Evolutionary conservation across 1,284 basidiomycete species (phyloP).

Genomic region (Cryptococcus sp.): DNA sequence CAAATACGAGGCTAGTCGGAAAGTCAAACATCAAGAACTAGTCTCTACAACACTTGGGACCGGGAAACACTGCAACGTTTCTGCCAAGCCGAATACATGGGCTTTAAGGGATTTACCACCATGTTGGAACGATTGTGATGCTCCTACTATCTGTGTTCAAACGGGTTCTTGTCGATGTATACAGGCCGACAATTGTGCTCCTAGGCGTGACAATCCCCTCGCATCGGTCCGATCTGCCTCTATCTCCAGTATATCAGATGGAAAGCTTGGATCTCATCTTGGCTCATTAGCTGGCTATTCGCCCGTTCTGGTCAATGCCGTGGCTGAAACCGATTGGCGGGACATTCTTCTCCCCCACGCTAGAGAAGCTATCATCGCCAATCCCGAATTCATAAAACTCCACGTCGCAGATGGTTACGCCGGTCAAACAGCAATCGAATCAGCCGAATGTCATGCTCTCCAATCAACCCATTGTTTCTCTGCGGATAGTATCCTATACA

Average conservation of each 20-base stretch:
- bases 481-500: conserved; percentile 46
- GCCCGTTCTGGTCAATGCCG: conserved; percentile 24
- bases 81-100: conserved; percentile 32
- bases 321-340: conserved; percentile 32
- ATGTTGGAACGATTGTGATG: conserved; percentile 47
- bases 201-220: conserved; percentile 32
- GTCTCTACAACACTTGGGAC: background rate
- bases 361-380: conserved; percentile 26
- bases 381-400: conserved; percentile 40
- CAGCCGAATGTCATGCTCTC: conserved; percentile 39
- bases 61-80: conserved; percentile 3
- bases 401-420: conserved; percentile 42
- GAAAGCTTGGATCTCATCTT: conserved; percentile 13
- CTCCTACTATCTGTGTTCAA: conserved; percentile 46
- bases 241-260: background rate
- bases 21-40: conserved; percentile 16
- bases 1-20: conserved; percentile 15
- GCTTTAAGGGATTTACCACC: conserved; percentile 35
- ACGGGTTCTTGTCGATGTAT: conserved; percentile 47
- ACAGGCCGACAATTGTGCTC: conserved; percentile 38
- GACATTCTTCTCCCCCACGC: conserved; percentile 44
- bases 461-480: conserved; percentile 43
- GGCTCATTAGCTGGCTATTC: conserved; percentile 25
- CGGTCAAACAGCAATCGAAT: conserved; percentile 33
- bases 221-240: conserved; percentile 14